A percentile compares a stretch with the other conserved stretches of the same genome.
Conservation (phyloP, 2,329 filamentous ascomycete species). For the Calcarisporium arbuscula region DNA sequence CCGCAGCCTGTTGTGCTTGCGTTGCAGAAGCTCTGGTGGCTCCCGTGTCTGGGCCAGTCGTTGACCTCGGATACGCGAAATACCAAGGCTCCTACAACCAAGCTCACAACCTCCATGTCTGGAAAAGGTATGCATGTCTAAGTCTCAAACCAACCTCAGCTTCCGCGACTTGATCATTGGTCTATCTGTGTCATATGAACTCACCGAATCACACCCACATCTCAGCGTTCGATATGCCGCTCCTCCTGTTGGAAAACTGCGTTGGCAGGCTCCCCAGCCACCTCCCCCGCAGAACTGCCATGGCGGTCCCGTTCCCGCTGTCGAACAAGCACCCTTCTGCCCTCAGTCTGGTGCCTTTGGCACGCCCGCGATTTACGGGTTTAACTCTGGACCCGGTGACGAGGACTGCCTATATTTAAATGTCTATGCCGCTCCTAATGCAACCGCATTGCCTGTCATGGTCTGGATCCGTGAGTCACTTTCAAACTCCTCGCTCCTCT, state of each 20-base stretch:
- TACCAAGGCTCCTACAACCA: conserved; percentile 37
- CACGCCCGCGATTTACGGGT: conserved; percentile 15
- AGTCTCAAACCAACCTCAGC: too few relatives aligned
- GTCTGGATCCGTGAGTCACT: conserved; percentile 33
- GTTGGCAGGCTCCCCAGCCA: conserved; percentile 33
- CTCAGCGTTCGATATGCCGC: conserved; percentile 37
- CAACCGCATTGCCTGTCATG: conserved; percentile 34
- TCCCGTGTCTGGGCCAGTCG: conserved; percentile 14
- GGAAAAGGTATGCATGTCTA: conserved; percentile 31
- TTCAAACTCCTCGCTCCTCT: background rate
- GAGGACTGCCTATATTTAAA: conserved; percentile 43
- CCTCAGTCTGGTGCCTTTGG: conserved; percentile 23
- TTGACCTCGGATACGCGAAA: conserved; percentile 38
- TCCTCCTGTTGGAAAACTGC: conserved; percentile 33
- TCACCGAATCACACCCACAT: too few relatives aligned
- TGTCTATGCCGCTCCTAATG: conserved; percentile 33
- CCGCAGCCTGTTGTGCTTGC: too few relatives aligned
- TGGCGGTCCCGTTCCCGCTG: conserved; percentile 14
- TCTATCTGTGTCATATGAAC: background rate
- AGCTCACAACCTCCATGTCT: conserved; percentile 33
- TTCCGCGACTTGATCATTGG: background rate
- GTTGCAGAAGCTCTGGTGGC: too few relatives aligned
- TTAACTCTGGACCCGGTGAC: conserved; percentile 19
- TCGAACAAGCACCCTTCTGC: conserved; percentile 21
- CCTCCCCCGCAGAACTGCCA: background rate